A percentile compares a stretch with the other conserved stretches of the same genome.
These are phyloP conservation scores for Castanea crenata DNA, from an alignment of 306 rosid species.

Conservation along the genomic window DNA sequence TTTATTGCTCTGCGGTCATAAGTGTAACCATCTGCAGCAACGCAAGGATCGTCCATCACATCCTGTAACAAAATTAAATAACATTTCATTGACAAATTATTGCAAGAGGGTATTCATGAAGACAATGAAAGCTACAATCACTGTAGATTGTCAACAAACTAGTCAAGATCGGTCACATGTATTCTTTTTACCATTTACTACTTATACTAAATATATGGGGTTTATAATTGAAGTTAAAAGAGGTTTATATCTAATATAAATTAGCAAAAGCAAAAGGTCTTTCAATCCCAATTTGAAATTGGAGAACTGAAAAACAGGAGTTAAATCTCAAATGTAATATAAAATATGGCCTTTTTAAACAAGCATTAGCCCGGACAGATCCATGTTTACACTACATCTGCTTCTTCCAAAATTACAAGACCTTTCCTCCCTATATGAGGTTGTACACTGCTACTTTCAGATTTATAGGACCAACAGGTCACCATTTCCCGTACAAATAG, in stretches of 20 bases:
- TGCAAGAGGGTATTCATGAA: neutral
- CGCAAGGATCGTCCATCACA: slow-evolving; percentile 91
- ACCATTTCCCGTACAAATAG: too few relatives aligned
- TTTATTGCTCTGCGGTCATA: slow-evolving; percentile 75
- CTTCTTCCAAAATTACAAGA: too few relatives aligned
- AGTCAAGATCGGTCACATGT: too few relatives aligned
- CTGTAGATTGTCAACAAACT: too few relatives aligned
- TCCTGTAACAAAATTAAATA: slow-evolving; percentile 47
- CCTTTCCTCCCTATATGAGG: too few relatives aligned
- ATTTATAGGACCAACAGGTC: too few relatives aligned
- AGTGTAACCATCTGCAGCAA: slow-evolving; percentile 95
- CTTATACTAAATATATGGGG: too few relatives aligned
- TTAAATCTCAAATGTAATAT: neutral
- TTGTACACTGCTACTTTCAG: too few relatives aligned
- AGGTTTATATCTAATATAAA: neutral
- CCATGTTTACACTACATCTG: neutral
- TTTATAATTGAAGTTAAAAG: neutral
- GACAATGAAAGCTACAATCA: neutral
- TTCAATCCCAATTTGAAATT: neutral
- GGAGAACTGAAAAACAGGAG: neutral
- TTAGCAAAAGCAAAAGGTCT: neutral
- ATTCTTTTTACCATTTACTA: too few relatives aligned
- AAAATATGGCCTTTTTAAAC: neutral
- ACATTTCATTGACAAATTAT: neutral
- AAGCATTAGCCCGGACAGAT: neutral